Base-by-base conservation (phyloP, 352 stramenopile genomes). In the Phytophthora pisi region DNA sequence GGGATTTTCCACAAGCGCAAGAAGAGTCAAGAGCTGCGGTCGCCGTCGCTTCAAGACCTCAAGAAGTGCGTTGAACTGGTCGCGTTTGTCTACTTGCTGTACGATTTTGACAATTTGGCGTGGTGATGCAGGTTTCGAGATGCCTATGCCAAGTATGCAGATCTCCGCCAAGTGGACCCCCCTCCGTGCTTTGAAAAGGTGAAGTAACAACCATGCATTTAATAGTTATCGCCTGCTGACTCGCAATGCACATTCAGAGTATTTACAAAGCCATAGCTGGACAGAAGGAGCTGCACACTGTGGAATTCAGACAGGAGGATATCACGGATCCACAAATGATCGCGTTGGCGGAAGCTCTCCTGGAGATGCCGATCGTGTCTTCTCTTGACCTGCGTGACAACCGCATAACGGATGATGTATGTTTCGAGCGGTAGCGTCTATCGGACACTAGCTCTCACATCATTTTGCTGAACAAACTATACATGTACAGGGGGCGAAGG, bases 261-360 rank as follows among this genome's bases (percentile, higher is more conserved):
- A 84, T 95, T 52, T 94, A 93, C 70, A 95, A 93, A 61, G 84
- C 86, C 5, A 94, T 95, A 47, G 92, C 88, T 38, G 84, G 84
- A 16, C 88, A 94, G 57, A 91, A 91, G 63, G 83, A 94, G 38
- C 60, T 95, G 7, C 74, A 90, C 50, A 79, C 70, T 5, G 62
- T 91, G 23, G 86, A 95, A 70, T 94, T 92, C 57, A 79, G 78
- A 3, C 81, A 92, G 52, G 84, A 93, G 77, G 83, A 92, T 63
- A 84, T 95, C 58, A 92, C 77, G 7, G 88, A 95, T 38, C 78
- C 84, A 20, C 86, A 94, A 54, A 69, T 93, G 20, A 84, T 93
- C n/a, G 88, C 83, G 16, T 74, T 95, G 13, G 84, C 86, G 0
- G 86, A 95, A 64, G 81, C 86, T 16, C 69, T 95, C 1, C 16